Conservation (phyloP, 129 eudicot species). For the carrot (Daucus carota) region DNA sequence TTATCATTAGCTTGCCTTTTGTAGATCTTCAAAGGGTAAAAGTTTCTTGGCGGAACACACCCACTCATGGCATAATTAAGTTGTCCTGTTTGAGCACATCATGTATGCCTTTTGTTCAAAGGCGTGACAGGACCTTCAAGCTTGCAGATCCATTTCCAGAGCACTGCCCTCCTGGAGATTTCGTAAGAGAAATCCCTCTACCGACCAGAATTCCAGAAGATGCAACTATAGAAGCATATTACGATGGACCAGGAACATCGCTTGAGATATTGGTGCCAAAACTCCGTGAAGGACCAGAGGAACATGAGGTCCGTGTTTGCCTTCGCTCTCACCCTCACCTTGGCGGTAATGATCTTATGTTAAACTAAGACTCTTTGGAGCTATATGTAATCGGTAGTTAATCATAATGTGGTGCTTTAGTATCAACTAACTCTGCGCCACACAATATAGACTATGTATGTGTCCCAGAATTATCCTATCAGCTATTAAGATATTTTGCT, state of each 20-base stretch:
- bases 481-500: neutral
- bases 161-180: conserved; percentile 95
- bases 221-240: conserved; percentile 82
- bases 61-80: conserved; percentile 76
- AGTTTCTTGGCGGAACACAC: conserved; percentile 89
- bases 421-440: conserved; percentile 14
- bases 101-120: conserved; percentile 57
- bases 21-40: conserved; percentile 80
- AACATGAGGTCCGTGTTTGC: conserved; percentile 82
- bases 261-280: conserved; percentile 92
- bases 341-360: conserved; percentile 57
- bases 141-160: conserved; percentile 62
- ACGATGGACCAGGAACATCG: conserved; percentile 70
- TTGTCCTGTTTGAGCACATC: conserved; percentile 71
- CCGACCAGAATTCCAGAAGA: conserved; percentile 86
- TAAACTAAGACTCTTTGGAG: conserved; percentile 26
- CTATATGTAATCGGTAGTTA: conserved; percentile 10
- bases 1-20: conserved; percentile 71
- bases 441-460: conserved; percentile 8
- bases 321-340: conserved; percentile 77
- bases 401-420: conserved; percentile 10
- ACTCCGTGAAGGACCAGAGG: conserved; percentile 72
- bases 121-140: conserved; percentile 68
- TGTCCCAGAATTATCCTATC: neutral
- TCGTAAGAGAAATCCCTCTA: conserved; percentile 77